Conservation (phyloP, 2,329 filamentous ascomycete species). For the Sporothrix euskadiensis region DNA sequence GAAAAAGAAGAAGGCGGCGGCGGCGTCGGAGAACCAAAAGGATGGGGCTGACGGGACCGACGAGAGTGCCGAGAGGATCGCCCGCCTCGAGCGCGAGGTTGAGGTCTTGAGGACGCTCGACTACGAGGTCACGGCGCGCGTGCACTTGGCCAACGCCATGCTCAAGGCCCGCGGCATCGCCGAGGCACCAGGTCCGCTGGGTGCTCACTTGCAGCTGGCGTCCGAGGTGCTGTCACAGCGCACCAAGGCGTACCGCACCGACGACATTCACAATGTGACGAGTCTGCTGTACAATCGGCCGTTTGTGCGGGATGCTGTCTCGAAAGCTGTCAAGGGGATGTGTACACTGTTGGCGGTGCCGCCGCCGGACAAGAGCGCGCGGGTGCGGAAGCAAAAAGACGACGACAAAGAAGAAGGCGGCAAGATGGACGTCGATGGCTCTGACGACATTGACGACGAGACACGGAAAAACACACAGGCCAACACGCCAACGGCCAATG, state of each 20-base stretch:
- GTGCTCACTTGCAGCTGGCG: conserved; percentile 35
- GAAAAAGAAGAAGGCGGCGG: conserved; percentile 11
- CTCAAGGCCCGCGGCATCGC: conserved; percentile 56
- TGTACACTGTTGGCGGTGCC: conserved; percentile 53
- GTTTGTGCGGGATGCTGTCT: conserved; percentile 52
- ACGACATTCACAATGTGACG: conserved; percentile 62
- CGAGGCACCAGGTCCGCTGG: conserved; percentile 50
- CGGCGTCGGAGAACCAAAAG: no score
- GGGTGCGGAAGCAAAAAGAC: conserved; percentile 36
- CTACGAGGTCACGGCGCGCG: conserved; percentile 57
- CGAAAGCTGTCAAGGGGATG: conserved; percentile 51
- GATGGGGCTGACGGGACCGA: conserved; percentile 28
- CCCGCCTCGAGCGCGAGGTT: conserved; percentile 63
- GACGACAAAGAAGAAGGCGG: conserved; percentile 30
- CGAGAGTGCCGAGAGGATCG: conserved; percentile 51
- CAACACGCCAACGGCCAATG: not conserved
- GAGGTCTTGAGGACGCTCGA: conserved; percentile 60
- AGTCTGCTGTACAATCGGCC: conserved; percentile 57
- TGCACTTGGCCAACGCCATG: conserved; percentile 57
- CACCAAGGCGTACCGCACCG: conserved; percentile 52
- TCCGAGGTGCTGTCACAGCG: conserved; percentile 48
- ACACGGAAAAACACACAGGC: not conserved
- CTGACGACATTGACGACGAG: conserved; percentile 1
- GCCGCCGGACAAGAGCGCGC: conserved; percentile 43
- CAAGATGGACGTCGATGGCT: not conserved